A percentile compares a stretch with the other conserved stretches of the same genome.
Conservation (phyloP, 2,329 filamentous ascomycete species). For the Arthrobotrys sinensis region DNA sequence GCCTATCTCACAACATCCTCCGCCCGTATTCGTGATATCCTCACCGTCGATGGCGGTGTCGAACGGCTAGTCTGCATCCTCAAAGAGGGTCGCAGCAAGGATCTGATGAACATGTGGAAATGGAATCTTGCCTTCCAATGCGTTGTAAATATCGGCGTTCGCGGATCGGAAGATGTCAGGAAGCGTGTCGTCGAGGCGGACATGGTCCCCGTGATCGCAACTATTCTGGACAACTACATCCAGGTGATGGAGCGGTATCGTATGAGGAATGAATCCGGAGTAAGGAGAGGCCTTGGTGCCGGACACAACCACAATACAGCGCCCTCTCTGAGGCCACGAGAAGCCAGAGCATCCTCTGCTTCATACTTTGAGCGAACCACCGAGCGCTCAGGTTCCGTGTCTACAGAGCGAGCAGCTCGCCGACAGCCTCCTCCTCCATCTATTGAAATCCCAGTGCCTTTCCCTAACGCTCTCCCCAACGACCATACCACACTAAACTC, state of each 20-base stretch:
- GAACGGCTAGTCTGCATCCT: conserved; percentile 96
- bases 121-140: conserved; percentile 99
- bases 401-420: conserved; percentile 75
- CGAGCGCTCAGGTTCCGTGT: conserved; percentile 71
- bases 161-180: conserved; percentile 92
- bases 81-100: conserved; percentile 95
- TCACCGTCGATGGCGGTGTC: conserved; percentile 98
- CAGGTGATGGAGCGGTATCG: conserved; percentile 93
- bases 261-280: conserved; percentile 85
- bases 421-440: conserved; percentile 87
- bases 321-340: conserved; percentile 66
- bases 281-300: conserved; percentile 73
- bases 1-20: conserved; percentile 98
- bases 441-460: conserved; percentile 80
- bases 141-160: conserved; percentile 97
- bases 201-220: conserved; percentile 98
- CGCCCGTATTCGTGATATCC: conserved; percentile 94
- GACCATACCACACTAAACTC: conserved; percentile 65
- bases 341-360: conserved; percentile 66
- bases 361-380: conserved; percentile 67
- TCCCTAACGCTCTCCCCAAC: conserved; percentile 69
- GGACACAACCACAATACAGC: conserved; percentile 66
- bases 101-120: conserved; percentile 99
- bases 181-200: conserved; percentile 97
- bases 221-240: conserved; percentile 98